Percentiles rank a stretch among this genome's conserved stretches.
phyloP scores from a whole-genome alignment of 2,329 filamentous ascomycete genomes.

The Graphiopsis chlorocephala region DNA sequence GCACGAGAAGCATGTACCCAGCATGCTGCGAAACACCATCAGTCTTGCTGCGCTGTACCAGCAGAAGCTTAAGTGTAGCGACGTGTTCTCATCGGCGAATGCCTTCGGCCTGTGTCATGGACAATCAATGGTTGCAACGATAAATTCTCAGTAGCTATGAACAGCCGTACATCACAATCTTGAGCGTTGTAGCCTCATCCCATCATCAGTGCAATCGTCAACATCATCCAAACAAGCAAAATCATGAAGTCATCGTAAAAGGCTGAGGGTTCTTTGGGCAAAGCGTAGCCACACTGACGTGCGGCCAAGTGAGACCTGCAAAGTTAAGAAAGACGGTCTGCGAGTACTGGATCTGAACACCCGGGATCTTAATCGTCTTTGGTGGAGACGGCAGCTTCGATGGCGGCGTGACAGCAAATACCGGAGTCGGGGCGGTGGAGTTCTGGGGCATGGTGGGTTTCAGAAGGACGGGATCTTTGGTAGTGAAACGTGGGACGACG shows the following conservation, averaged over 20 bases:
- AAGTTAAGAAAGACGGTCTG: slow-evolving; percentile 36
- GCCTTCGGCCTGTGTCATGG: not conserved
- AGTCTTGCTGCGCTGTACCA: not conserved
- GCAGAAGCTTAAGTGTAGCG: not conserved
- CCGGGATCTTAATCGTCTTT: slow-evolving; percentile 24
- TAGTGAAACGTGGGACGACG: not conserved
- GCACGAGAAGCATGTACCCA: not conserved
- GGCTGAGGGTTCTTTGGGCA: not conserved
- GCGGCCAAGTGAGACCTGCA: slow-evolving; percentile 31
- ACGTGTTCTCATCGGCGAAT: not conserved
- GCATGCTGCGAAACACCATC: no score
- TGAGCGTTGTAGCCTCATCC: not conserved
- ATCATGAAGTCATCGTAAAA: not conserved
- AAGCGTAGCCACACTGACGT: slow-evolving; percentile 30
- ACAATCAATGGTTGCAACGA: not conserved
- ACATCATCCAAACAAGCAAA: not conserved
- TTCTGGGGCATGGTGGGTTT: slow-evolving; percentile 3
- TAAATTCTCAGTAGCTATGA: not conserved
- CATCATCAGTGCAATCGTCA: not conserved
- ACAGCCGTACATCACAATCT: not conserved
- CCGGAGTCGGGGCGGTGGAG: slow-evolving; percentile 17
- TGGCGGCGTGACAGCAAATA: slow-evolving; percentile 16
- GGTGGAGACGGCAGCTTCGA: slow-evolving; percentile 3
- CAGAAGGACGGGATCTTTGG: slow-evolving; percentile 21
- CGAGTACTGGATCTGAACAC: slow-evolving; percentile 40